Evolutionary conservation across 106 monocot genomes (phyloP).

Genomic region (Dendrobium officinale): DNA sequence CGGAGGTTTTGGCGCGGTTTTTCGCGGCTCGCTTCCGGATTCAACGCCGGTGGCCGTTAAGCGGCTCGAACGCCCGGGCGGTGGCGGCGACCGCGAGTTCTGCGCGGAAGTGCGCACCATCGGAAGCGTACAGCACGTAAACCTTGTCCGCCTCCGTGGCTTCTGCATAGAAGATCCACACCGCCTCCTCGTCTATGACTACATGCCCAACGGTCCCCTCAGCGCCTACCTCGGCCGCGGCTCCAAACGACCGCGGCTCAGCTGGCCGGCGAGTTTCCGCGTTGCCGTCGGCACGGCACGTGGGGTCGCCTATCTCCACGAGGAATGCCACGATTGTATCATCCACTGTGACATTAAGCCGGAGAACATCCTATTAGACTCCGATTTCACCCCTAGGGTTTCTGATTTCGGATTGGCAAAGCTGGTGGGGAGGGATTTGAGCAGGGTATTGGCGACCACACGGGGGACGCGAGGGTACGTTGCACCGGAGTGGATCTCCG

Average conservation of each 20-base stretch:
- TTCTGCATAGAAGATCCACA: slow-evolving; percentile 53
- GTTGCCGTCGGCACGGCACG: slow-evolving; percentile 39
- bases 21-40: slow-evolving; percentile 36
- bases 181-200: slow-evolving; percentile 56
- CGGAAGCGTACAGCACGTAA: slow-evolving; percentile 54
- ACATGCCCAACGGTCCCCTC: slow-evolving; percentile 48
- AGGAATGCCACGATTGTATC: slow-evolving; percentile 52
- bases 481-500: slow-evolving; percentile 66
- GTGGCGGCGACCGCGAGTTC: slow-evolving; percentile 51
- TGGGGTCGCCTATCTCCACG: slow-evolving; percentile 55
- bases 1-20: slow-evolving; percentile 57
- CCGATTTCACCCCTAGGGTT: slow-evolving; percentile 25
- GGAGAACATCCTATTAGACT: slow-evolving; percentile 54
- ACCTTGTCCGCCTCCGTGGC: slow-evolving; percentile 53
- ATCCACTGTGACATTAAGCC: slow-evolving; percentile 71
- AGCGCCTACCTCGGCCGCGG: slow-evolving; percentile 31
- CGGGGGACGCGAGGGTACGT: slow-evolving; percentile 62
- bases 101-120: slow-evolving; percentile 56
- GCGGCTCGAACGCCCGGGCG: slow-evolving; percentile 42
- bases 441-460: slow-evolving; percentile 39
- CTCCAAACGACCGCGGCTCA: slow-evolving; percentile 4
- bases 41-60: slow-evolving; percentile 40
- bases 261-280: slow-evolving; percentile 30
- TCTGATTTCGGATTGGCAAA: slow-evolving; percentile 60
- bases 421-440: slow-evolving; percentile 47